Evolutionary conservation across 2,329 filamentous ascomycete species (phyloP), one percentile per base, ranked within the genome.

Genomic region (Alternaria viburni): DNA sequence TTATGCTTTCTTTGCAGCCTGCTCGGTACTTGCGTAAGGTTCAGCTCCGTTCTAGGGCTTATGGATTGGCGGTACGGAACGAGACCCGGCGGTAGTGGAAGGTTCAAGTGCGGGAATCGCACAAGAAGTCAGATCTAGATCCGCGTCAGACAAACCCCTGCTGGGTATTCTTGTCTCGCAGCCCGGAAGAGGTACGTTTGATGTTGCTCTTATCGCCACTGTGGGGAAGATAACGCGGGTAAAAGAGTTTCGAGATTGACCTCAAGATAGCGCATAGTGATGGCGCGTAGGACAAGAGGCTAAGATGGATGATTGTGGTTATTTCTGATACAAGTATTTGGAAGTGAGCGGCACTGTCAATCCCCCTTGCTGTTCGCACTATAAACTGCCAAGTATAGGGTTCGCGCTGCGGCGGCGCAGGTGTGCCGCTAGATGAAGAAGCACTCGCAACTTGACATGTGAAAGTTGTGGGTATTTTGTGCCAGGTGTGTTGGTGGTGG

Each of bases 191-290:
- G 28, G 10, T 50, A 28, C 46, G 25, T 50, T 50, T 19, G 47
- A 50, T 19, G 47, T 30, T 50, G 47, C 26, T 50, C 25, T 50
- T 50, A 50, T 50, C 25, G 25, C 47, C n/a, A 50, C n/a, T 30
- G 47, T 30, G 25, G 47, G 25, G 47, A 19, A 30, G 25, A 17
- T 28, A 17, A 26, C 25, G 28, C 50, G 30, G 50, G 50, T 44
- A 54, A 54, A 54, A 26, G 49, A n/a, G 51, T 41, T 54, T 54
- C 51, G 32, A 54, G 51, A 44, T 43, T 28, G 51, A 44, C n/a
- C 8, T 43, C 13, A 41, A 23, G 19, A 54, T 19, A 54, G 21
- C 21, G 30, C n/a, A 15, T 54, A 17, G 36, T n/a, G 15, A 25
- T 54, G 19, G 32, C 32, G 21, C 25, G 21, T 11, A 26, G 41